These are phyloP conservation scores for Dactylellina drechsleri DNA, from an alignment of 2,329 filamentous ascomycete species.

Conservation along the genomic window DNA sequence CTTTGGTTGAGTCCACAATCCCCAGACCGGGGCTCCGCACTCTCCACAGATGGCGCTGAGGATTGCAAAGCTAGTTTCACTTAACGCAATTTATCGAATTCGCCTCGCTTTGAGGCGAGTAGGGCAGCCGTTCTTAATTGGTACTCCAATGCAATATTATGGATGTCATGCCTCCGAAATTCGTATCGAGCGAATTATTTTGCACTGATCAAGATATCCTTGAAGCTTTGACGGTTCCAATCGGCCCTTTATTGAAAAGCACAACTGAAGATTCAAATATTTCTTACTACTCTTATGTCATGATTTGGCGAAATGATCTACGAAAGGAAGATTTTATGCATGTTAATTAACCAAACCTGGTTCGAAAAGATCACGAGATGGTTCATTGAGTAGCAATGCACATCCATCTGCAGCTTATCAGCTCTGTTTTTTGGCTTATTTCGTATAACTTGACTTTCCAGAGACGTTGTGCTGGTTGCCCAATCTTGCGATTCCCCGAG, in stretches of 20 bases:
- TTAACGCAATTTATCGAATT: conserved; percentile 5
- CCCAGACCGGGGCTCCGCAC: conserved; percentile 46
- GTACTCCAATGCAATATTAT: conserved; percentile 8
- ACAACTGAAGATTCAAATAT: background rate
- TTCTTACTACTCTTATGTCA: conserved; percentile 23
- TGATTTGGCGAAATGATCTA: conserved; percentile 20
- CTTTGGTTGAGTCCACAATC: conserved; percentile 37
- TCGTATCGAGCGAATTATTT: conserved; percentile 23
- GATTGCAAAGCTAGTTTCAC: background rate
- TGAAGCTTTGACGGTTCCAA: background rate
- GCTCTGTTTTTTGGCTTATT: background rate
- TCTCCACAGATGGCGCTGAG: conserved; percentile 11
- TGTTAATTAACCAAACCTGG: conserved; percentile 23
- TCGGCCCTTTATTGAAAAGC: background rate
- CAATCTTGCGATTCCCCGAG: too few species aligned
- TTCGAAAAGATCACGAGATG: conserved; percentile 37
- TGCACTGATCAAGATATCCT: background rate
- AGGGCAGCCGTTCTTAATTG: background rate
- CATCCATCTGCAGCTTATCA: conserved; percentile 18
- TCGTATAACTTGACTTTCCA: conserved; percentile 12
- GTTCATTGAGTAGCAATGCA: background rate
- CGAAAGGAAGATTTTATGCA: conserved; percentile 12
- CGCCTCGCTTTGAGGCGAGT: background rate
- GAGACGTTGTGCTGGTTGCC: background rate
- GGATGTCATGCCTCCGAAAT: conserved; percentile 23